Evolutionary conservation across 2,329 filamentous ascomycete genomes (phyloP).

Genomic region (Exophiala spinifera): DNA sequence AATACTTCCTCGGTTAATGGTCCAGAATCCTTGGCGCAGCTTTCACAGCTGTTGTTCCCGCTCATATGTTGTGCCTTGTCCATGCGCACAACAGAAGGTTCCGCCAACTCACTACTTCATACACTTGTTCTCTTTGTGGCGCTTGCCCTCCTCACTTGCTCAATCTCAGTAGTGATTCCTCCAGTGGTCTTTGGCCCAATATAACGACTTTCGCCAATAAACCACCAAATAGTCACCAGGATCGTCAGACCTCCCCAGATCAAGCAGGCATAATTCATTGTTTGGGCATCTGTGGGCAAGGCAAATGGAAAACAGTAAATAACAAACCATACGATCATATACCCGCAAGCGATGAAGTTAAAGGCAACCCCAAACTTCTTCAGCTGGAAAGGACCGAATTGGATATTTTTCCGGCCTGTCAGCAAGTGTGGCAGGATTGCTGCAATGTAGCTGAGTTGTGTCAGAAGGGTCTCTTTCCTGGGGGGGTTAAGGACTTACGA

Average conservation of each 20-base stretch:
- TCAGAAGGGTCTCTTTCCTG: conserved; percentile 1
- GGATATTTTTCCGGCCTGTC: conserved; percentile 51
- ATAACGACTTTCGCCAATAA: conserved; percentile 17
- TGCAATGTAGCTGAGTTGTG: conserved; percentile 41
- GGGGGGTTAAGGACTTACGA: conserved; percentile 33
- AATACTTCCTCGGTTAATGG: no score
- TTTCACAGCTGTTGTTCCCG: no score
- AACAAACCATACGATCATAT: conserved; percentile 56
- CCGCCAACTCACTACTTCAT: neutral
- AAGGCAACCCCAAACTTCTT: conserved; percentile 50
- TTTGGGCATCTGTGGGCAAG: conserved; percentile 44
- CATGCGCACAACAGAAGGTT: no score
- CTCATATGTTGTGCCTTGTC: no score
- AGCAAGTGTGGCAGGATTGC: conserved; percentile 53
- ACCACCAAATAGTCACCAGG: conserved; percentile 48
- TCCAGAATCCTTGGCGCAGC: no score
- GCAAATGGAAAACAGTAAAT: conserved; percentile 59
- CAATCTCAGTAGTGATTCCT: conserved; percentile 12
- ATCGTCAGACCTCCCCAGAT: conserved; percentile 53
- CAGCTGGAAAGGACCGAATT: conserved; percentile 53
- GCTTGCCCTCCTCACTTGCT: conserved; percentile 16
- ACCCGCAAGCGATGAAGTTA: conserved; percentile 50
- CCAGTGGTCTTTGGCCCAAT: conserved; percentile 13
- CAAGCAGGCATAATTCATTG: conserved; percentile 55
- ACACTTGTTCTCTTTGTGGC: conserved; percentile 15